These are phyloP conservation scores for Boletus tylopilopsis DNA, from an alignment of 768 basidiomycete genomes.

Conservation along the genomic window DNA sequence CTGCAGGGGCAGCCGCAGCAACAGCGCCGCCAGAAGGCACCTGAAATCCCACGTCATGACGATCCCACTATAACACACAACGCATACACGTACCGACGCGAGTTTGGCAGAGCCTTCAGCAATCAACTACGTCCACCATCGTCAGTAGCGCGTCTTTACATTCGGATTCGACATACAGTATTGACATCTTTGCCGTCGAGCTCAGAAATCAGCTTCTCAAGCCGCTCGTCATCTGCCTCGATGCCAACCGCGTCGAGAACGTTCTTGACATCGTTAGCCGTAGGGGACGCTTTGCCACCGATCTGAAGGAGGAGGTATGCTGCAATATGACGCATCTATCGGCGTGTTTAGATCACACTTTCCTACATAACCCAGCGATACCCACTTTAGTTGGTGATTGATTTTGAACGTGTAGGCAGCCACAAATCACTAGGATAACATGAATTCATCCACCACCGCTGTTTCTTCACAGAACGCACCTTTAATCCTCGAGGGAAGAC, in stretches of 20 bases:
- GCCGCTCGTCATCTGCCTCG: conserved; percentile 78
- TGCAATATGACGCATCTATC: conserved; percentile 87
- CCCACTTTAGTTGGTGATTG: conserved; percentile 43
- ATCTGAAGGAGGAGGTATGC: conserved; percentile 96
- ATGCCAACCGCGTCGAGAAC: conserved; percentile 85
- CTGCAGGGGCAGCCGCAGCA: conserved; percentile 50
- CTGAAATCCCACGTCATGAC: conserved; percentile 31
- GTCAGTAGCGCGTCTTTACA: neutral
- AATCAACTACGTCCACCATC: conserved; percentile 59
- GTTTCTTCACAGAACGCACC: conserved; percentile 27
- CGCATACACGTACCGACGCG: conserved; percentile 66
- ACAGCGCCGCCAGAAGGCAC: conserved; percentile 92
- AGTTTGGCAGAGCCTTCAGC: conserved; percentile 90
- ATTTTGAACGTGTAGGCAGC: conserved; percentile 50
- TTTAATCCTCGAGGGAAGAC: conserved; percentile 93
- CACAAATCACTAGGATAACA: conserved; percentile 75
- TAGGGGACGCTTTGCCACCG: conserved; percentile 88
- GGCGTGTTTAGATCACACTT: neutral
- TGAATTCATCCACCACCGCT: neutral
- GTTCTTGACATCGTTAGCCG: conserved; percentile 82
- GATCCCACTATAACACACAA: neutral
- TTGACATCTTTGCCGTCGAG: conserved; percentile 87
- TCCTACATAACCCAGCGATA: conserved; percentile 1
- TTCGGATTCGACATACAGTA: conserved; percentile 47
- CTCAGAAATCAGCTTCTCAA: conserved; percentile 83